Base-by-base conservation (phyloP, 306 rosid species). In the Lablab purpureus region DNA sequence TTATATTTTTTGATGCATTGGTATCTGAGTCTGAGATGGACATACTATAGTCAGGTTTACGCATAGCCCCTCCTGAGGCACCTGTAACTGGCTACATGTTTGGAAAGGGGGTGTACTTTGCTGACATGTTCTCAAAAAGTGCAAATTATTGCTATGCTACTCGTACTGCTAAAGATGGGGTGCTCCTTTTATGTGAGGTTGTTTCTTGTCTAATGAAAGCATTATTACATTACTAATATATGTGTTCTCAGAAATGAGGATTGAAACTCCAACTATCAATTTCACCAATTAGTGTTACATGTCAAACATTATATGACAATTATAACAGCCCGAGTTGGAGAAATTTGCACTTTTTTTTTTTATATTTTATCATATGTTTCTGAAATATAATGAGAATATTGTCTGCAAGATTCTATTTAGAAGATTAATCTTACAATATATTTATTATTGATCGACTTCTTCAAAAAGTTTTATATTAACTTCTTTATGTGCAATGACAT, bases 101-200 rank as follows among this genome's bases (percentile, higher is more conserved):
- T 77, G 98, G 98, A 50, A 96, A 96, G 82, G 99, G 99, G 56
- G 89, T 93, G 40, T 93, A 96, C 87, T 96, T 96, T 66, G 98
- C 99, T 9, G 99, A 93, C 86, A 96, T 96, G 99, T 93, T 93
- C 93, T 96, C 99, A 74, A 96, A 93, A 90, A 96, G 99, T 47
- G 99, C 97, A 79, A 93, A 96, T 78, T 96, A 93, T 83, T 96
- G 98, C 83, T 90, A 84, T 81, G 92, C 99, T 75, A 46, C 90
- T 66, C 83, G 60, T 15, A 81, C 74, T 11, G 70, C 84, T 66
- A 51, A 80, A 55, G 82, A 93, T 50, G 98, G 98, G 7, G 98
- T 93, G 80, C 92, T 96, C 47, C 98, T 96, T 82, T 87, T 93
- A 67, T 96, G 97, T 81, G 99, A 96, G 99, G 97, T 95, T 81